Conservation (phyloP, 768 basidiomycete genomes). For the Hirschioporus abietinus region DNA sequence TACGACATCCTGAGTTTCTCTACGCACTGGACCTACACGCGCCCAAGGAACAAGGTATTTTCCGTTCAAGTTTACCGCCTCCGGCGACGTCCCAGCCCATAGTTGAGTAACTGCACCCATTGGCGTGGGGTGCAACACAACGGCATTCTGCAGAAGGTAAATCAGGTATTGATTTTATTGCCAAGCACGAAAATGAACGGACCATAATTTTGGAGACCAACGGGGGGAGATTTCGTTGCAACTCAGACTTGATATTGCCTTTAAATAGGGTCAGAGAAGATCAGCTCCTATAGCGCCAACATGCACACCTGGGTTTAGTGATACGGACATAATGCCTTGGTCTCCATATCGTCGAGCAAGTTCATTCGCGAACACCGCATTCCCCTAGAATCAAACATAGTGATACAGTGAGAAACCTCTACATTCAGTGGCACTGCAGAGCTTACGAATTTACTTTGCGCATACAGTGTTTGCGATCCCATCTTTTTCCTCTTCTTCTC, state of each 20-base stretch:
- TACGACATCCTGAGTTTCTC: neutral
- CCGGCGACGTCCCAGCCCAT: slow-evolving; percentile 41
- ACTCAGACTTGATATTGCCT: slow-evolving; percentile 25
- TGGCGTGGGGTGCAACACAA: slow-evolving; percentile 18
- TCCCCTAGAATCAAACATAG: slow-evolving; percentile 30
- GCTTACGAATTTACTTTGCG: slow-evolving; percentile 21
- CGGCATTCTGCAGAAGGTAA: slow-evolving; percentile 5
- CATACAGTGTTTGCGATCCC: slow-evolving; percentile 22
- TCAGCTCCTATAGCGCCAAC: neutral
- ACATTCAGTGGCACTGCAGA: neutral
- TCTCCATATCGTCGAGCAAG: slow-evolving; percentile 35
- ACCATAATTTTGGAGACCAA: neutral
- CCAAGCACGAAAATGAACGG: neutral
- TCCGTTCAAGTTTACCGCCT: slow-evolving; percentile 37
- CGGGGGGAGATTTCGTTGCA: slow-evolving; percentile 19
- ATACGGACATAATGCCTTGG: slow-evolving; percentile 38
- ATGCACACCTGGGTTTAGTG: slow-evolving; percentile 37
- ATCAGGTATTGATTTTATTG: slow-evolving; percentile 3
- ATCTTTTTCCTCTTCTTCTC: slow-evolving; percentile 18
- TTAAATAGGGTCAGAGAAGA: slow-evolving; percentile 2
- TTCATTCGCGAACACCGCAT: slow-evolving; percentile 39
- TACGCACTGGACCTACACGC: neutral
- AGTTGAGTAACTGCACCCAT: slow-evolving; percentile 34
- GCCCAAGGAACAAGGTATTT: slow-evolving; percentile 21
- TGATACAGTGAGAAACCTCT: neutral